Percentiles rank a stretch among this genome's conserved stretches.
These are phyloP conservation scores for Ascosphaera aggregata DNA, from an alignment of 2,329 filamentous ascomycete genomes.

Conservation along the genomic window DNA sequence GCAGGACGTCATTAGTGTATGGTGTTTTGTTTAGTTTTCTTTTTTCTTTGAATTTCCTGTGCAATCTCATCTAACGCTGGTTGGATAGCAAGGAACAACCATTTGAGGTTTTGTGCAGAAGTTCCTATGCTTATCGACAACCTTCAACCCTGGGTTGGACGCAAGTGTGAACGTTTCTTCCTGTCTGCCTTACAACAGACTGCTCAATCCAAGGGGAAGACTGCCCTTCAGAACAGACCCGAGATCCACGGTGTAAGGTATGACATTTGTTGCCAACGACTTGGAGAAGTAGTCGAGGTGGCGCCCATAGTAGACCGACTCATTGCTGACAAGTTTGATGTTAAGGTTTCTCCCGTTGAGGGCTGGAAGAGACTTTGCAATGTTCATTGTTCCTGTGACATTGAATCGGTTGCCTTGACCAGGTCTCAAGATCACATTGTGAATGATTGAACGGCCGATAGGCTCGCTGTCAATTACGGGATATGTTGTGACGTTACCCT, in stretches of 20 bases:
- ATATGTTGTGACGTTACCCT: constrained; percentile 32
- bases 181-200: neutral
- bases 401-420: constrained; percentile 28
- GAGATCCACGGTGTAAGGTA: constrained; percentile 25
- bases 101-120: neutral
- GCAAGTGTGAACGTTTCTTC: neutral
- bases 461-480: constrained; percentile 23
- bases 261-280: constrained; percentile 24
- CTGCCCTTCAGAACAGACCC: constrained; percentile 8
- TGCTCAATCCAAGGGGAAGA: neutral
- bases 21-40: too few relatives aligned
- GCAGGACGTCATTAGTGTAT: too few relatives aligned
- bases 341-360: constrained; percentile 18
- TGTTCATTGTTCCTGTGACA: constrained; percentile 28
- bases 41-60: too few relatives aligned
- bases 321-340: constrained; percentile 26
- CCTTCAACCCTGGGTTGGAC: neutral
- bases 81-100: neutral
- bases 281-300: constrained; percentile 30
- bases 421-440: constrained; percentile 28
- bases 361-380: constrained; percentile 11
- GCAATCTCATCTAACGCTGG: too few relatives aligned
- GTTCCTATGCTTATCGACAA: neutral
- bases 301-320: constrained; percentile 24
- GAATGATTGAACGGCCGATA: constrained; percentile 28